Evolutionary conservation across 768 basidiomycete genomes (phyloP), one percentile per base, ranked within the genome.

Genomic region (Phylloporus arenicola): DNA sequence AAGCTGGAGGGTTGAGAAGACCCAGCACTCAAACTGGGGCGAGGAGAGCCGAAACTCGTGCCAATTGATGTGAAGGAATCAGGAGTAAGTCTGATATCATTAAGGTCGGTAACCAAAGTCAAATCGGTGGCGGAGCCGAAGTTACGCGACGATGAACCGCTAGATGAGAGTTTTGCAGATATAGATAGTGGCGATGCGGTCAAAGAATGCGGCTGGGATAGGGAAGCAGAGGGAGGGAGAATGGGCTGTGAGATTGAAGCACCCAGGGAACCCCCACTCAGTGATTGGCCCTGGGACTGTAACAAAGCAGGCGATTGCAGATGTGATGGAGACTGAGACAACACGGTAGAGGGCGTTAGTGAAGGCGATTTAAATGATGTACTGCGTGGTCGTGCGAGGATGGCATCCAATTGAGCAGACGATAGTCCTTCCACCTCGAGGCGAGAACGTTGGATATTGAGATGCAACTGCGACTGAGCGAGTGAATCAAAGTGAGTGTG

Each of bases 1-100:
- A 67, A 63, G 31, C 46, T 64, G 9, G 63, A 58, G 5, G 61
- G 31, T n/a, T 67, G 64, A 33, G 67, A 67, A 22, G 64, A 68
- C 14, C 51, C 52, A 0, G 60, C 57, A 31, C 67, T 67, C 22
- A 66, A 14, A 24, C 50, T 68, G 24, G 62, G 64, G 39, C 46
- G 52, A 1, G 56, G 57, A 14, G 64, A 66, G 31, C 67, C 58
- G 40, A 63, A 65, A 41, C 40, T 58, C 3, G 64, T 57, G 12
- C 56, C 48, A 30, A 65, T 45, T 16, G 68, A 68, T 9, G 55
- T 46, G 39, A 65, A 39, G n/a, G 63, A 53, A 17, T 67, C 64
- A 13, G 64, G 56, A 12, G 64, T 54, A 19, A 52, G 54, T 38
- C 57, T 61, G 34, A 56, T 27, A 25, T 65, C 64, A 34, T 54